These are phyloP conservation scores for Aspergillus pseudoviridinutans DNA, from an alignment of 2,329 filamentous ascomycete genomes.

Conservation along the genomic window DNA sequence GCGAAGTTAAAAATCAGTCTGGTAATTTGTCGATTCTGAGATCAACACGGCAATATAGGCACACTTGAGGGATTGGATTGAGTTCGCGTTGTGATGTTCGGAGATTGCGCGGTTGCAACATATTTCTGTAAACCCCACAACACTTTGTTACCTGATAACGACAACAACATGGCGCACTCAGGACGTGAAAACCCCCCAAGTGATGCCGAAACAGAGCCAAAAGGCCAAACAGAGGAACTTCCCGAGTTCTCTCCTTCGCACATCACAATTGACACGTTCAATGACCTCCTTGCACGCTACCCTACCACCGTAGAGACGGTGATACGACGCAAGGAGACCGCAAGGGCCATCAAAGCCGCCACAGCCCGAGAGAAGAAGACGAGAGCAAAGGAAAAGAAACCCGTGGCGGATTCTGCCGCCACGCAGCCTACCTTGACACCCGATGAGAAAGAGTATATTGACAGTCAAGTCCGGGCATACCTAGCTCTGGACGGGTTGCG, in stretches of 20 bases:
- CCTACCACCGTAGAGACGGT: slow-evolving; percentile 22
- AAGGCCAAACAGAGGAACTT: background rate
- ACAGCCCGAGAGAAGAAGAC: background rate
- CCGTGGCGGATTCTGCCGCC: background rate
- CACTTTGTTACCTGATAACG: too few species aligned
- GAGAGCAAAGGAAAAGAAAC: slow-evolving; percentile 1
- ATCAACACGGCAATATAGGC: background rate
- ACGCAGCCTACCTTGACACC: background rate
- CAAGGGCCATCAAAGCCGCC: slow-evolving; percentile 7
- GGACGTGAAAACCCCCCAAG: background rate
- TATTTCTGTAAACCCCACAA: background rate
- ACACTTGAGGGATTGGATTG: background rate
- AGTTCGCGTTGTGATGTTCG: background rate
- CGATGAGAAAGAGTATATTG: slow-evolving; percentile 2
- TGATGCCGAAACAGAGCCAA: background rate
- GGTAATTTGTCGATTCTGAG: background rate
- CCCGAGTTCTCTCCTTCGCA: slow-evolving; percentile 18
- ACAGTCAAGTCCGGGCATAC: slow-evolving; percentile 22
- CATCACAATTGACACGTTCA: slow-evolving; percentile 26
- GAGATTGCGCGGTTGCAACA: background rate
- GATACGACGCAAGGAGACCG: slow-evolving; percentile 18
- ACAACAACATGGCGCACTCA: background rate
- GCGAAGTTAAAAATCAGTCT: background rate
- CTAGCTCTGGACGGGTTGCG: slow-evolving; percentile 36
- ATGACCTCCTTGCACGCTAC: slow-evolving; percentile 23